Percentiles rank a stretch among this genome's conserved stretches.
These are phyloP conservation scores for Diphasiastrum complanatum DNA, from an alignment of 83 land plant species.

Conservation along the genomic window DNA sequence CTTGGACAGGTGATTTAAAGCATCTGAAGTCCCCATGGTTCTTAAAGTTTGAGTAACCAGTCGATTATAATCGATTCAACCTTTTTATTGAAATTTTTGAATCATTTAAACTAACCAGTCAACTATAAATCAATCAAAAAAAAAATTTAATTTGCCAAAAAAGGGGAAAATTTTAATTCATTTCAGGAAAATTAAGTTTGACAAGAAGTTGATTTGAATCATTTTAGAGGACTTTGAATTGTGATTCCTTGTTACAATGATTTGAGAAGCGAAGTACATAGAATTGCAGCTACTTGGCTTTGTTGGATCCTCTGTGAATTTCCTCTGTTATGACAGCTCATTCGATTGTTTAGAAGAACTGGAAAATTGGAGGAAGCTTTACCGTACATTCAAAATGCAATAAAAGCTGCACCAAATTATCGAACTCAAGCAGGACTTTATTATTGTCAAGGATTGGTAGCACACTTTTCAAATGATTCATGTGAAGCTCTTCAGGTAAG, in stretches of 20 bases:
- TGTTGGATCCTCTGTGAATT: background rate
- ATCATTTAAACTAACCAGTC: background rate
- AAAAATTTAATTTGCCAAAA: background rate
- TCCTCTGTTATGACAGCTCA: conserved; percentile 8
- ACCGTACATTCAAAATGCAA: conserved; percentile 17
- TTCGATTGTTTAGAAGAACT: conserved; percentile 14
- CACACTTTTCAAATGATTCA: conserved; percentile 21
- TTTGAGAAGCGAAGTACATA: background rate
- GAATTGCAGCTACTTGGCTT: background rate
- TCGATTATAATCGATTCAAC: too few relatives aligned
- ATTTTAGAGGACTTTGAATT: background rate
- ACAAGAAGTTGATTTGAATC: background rate
- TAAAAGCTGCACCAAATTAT: conserved; percentile 15
- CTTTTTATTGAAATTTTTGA: background rate
- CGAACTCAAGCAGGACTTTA: conserved; percentile 20
- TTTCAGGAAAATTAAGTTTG: background rate
- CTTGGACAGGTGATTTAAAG: conserved; percentile 15
- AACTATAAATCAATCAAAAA: background rate
- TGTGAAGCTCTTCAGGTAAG: conserved; percentile 16
- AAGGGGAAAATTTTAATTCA: background rate
- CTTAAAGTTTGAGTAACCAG: conserved; percentile 1
- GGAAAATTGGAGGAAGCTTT: conserved; percentile 20
- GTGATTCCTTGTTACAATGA: background rate
- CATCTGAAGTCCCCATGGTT: background rate
- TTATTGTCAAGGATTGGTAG: conserved; percentile 28